Evolutionary conservation across 2,329 filamentous ascomycete genomes (phyloP), one percentile per base, ranked within the genome.

Genomic region (Karstenula rhodostoma): DNA sequence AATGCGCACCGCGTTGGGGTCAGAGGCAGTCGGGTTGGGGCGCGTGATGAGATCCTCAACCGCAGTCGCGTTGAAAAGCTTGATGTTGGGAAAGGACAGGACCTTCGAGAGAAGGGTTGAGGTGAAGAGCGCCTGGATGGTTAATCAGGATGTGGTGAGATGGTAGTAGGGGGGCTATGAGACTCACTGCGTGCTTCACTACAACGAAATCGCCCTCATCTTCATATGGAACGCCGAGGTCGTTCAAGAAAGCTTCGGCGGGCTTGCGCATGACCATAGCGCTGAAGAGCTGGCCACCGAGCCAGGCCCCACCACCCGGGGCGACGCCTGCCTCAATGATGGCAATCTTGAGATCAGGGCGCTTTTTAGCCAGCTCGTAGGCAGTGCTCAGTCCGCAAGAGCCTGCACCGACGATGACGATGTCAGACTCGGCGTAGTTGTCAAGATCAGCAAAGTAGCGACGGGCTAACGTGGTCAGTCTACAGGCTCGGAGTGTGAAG

Each of bases 221-320:
- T 72, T 97, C 94, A 75, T 90, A 97, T 0, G 91, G 89, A 7
- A 97, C 89, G 60, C 91, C 92, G 17, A 96, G 79, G 72, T 96
- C 92, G 44, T 85, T 83, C 60, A 97, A 83, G 83, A 97, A 97
- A 58, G 86, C 86, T 74, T 97, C 91, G 56, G 93, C 93, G 13
- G 94, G 93, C 84, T 95, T 96, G 72, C 93, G 90, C 89, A 97
- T 93, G 51, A 97, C 86, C 93, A 97, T 97, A 74, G 93, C 93
- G 62, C 89, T 92, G 87, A 97, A 97, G 59, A 97, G 90, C 83
- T 97, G 94, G 19, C 93, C 93, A 59, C 94, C 94, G 48, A 97
- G 88, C 93, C 93, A 97, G 63, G 93, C 93, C 72, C 93, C 93
- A 66, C 93, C 93, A 80, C 86, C 81, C 55, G 93, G 94, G 54